phyloP scores from a whole-genome alignment of 163 green algal species.

The Scenedesmus sp. region DNA sequence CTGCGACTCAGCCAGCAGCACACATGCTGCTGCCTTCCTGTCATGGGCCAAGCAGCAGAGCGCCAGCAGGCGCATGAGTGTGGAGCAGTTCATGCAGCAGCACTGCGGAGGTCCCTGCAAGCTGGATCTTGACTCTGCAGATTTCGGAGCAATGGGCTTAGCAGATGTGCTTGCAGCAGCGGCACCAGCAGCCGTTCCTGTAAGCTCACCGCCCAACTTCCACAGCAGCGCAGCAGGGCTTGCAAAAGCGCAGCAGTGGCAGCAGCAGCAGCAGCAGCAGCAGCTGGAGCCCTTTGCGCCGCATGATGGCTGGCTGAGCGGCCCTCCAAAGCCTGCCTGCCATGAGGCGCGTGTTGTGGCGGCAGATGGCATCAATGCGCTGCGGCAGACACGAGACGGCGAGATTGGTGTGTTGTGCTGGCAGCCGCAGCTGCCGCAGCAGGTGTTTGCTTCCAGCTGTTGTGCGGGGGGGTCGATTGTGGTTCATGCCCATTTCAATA shows the following conservation, averaged over 20 bases:
- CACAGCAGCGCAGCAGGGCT: neutral
- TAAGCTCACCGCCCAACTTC: neutral
- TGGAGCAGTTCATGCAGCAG: conserved; percentile 22
- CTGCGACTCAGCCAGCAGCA: conserved; percentile 10
- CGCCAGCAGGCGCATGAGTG: neutral
- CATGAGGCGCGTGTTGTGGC: conserved; percentile 9
- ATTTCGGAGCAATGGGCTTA: neutral
- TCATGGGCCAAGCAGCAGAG: conserved; percentile 7
- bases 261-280: neutral
- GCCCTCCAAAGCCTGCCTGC: conserved; percentile 29
- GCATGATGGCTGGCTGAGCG: conserved; percentile 28
- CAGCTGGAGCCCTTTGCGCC: conserved; percentile 22
- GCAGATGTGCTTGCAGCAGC: conserved; percentile 17
- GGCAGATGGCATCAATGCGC: conserved; percentile 44
- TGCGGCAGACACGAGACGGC: conserved; percentile 40
- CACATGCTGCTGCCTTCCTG: conserved; percentile 4
- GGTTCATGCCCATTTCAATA: too few relatives aligned
- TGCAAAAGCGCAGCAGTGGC: neutral
- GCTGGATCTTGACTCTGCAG: neutral
- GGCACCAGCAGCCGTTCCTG: neutral
- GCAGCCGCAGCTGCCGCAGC: neutral
- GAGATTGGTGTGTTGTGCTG: conserved; percentile 26
- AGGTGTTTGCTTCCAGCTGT: neutral
- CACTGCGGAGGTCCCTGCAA: neutral
- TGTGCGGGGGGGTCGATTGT: too few relatives aligned